Evolutionary conservation across 345 rosid species (phyloP).

Genomic region (Euclidium syriacum): DNA sequence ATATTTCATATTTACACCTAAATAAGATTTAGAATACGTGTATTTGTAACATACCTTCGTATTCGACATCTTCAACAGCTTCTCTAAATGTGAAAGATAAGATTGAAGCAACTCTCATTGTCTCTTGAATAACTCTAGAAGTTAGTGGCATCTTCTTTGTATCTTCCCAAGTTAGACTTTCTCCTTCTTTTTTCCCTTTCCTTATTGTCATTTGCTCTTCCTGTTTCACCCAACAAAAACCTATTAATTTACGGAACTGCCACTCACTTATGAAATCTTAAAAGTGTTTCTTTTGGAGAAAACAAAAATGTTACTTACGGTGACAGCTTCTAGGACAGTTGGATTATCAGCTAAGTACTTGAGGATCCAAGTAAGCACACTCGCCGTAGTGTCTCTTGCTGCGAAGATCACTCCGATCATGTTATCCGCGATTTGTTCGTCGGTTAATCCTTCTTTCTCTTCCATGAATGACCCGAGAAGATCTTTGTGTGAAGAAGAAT

Average conservation of each 20-base stretch:
- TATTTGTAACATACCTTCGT: slow-evolving; percentile 49
- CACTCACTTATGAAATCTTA: neutral
- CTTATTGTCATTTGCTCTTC: slow-evolving; percentile 69
- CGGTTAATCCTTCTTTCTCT: slow-evolving; percentile 57
- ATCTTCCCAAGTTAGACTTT: slow-evolving; percentile 59
- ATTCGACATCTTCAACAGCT: slow-evolving; percentile 88
- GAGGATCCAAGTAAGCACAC: slow-evolving; percentile 81
- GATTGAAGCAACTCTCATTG: slow-evolving; percentile 74
- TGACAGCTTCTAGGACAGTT: slow-evolving; percentile 64
- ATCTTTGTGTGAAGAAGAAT: slow-evolving; percentile 38
- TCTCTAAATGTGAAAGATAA: slow-evolving; percentile 87
- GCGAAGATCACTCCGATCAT: slow-evolving; percentile 90
- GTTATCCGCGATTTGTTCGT: slow-evolving; percentile 84
- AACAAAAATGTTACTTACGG: slow-evolving; percentile 40
- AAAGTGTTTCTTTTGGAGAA: neutral
- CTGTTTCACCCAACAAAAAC: slow-evolving; percentile 27
- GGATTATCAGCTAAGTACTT: slow-evolving; percentile 79
- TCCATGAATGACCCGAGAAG: slow-evolving; percentile 75
- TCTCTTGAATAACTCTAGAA: slow-evolving; percentile 74
- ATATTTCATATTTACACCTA: neutral
- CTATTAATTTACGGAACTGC: slow-evolving; percentile 23
- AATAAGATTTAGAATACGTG: neutral
- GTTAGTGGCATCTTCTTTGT: slow-evolving; percentile 78
- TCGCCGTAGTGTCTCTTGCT: slow-evolving; percentile 87
- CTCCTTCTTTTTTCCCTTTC: slow-evolving; percentile 43